Evolutionary conservation across 1,284 basidiomycete genomes (phyloP).

Genomic region (Leccinum holopus): DNA sequence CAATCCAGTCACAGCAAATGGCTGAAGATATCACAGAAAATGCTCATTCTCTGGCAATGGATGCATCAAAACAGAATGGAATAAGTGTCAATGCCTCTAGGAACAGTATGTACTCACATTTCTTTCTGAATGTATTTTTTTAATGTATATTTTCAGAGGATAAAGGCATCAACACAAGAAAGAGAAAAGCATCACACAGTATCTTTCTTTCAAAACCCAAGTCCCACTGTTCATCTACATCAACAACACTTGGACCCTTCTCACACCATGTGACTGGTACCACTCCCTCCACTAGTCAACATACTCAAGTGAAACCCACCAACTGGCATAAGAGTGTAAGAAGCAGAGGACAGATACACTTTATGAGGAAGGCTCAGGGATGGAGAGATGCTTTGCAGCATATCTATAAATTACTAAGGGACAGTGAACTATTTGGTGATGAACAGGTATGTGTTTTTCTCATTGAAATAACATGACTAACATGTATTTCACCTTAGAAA

Average conservation of each 20-base stretch:
- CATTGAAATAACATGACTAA: not conserved
- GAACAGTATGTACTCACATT: conserved; percentile 1
- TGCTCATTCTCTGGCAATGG: not conserved
- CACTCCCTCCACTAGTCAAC: not conserved
- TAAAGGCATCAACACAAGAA: not conserved
- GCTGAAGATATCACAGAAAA: not conserved
- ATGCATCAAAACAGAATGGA: not conserved
- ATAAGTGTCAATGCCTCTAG: not conserved
- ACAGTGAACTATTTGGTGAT: conserved; percentile 23
- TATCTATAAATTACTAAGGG: not conserved
- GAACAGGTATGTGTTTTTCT: conserved; percentile 14
- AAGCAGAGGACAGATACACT: not conserved
- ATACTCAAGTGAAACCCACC: not conserved
- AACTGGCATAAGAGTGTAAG: not conserved
- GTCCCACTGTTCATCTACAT: not conserved
- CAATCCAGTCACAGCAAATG: not conserved
- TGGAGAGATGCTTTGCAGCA: conserved; percentile 17
- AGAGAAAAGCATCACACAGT: not conserved
- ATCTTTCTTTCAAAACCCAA: not conserved
- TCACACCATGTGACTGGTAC: not conserved
- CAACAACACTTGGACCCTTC: not conserved
- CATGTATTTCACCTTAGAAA: conserved; percentile 7
- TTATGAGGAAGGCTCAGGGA: conserved; percentile 2
- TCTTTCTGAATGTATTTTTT: not conserved
- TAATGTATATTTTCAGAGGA: not conserved